Evolutionary conservation across 139 green algal species (phyloP).

Genomic region (Chlamydomonas sp.): DNA sequence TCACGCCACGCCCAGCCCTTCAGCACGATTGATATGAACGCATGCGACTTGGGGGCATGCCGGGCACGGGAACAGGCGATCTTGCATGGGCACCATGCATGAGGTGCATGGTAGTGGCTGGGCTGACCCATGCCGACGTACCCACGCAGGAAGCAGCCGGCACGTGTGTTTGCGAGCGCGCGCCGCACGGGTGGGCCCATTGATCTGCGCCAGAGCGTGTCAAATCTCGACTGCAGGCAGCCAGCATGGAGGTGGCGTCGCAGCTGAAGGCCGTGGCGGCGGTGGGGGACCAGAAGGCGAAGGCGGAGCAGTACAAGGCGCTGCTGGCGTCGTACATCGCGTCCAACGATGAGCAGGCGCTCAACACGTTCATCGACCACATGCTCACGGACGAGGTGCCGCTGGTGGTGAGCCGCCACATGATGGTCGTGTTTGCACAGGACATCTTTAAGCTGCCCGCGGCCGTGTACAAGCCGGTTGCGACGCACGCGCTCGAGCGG

Average conservation of each 20-base stretch:
- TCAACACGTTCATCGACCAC: constrained; percentile 58
- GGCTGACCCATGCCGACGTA: too few species aligned
- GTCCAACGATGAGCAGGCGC: constrained; percentile 17
- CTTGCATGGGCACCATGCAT: too few species aligned
- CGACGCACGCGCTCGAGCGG: constrained; percentile 57
- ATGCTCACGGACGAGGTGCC: constrained; percentile 76
- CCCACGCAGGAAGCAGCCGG: too few species aligned
- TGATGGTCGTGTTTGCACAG: constrained; percentile 60
- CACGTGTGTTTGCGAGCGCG: too few species aligned
- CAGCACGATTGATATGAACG: too few species aligned
- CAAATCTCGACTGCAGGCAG: too few species aligned
- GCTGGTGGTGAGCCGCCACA: constrained; percentile 67
- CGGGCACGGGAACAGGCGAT: too few species aligned
- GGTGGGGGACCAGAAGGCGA: constrained; percentile 49
- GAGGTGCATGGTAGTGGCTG: too few species aligned
- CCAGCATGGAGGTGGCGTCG: neutral
- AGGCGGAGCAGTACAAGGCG: constrained; percentile 51
- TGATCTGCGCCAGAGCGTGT: too few species aligned
- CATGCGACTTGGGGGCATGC: too few species aligned
- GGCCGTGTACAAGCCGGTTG: constrained; percentile 57
- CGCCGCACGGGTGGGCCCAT: too few species aligned
- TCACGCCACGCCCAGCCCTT: too few species aligned
- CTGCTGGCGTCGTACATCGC: constrained; percentile 33
- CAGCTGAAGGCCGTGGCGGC: constrained; percentile 37
- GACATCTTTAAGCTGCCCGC: constrained; percentile 45